Evolutionary conservation across 2,329 filamentous ascomycete genomes (phyloP).

Genomic region (Thermochaetoides dissita): DNA sequence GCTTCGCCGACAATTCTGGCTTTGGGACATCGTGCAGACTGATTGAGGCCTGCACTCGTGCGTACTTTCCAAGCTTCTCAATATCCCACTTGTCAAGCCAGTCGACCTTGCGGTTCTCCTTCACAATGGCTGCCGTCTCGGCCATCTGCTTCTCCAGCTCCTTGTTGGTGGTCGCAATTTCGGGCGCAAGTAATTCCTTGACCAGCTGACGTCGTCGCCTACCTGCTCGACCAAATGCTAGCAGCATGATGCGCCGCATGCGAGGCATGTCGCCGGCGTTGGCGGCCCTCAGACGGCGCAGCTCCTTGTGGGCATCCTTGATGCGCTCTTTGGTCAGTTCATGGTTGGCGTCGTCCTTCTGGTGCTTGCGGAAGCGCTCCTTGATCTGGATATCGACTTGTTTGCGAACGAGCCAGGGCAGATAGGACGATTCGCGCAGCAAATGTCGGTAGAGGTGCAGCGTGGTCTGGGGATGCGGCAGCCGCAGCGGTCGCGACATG

Average conservation of each 20-base stretch:
- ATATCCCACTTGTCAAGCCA: constrained; percentile 38
- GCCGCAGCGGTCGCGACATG: constrained; percentile 24
- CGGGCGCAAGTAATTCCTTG: constrained; percentile 22
- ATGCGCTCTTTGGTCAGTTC: constrained; percentile 18
- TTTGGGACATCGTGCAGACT: constrained; percentile 19
- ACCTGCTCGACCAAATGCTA: constrained; percentile 40
- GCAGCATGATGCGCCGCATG: constrained; percentile 33
- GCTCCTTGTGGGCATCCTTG: constrained; percentile 26
- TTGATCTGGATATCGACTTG: constrained; percentile 30
- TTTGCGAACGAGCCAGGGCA: constrained; percentile 36
- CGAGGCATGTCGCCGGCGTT: constrained; percentile 34
- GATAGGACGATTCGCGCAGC: constrained; percentile 46
- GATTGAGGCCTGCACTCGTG: constrained; percentile 26
- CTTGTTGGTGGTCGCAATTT: constrained; percentile 26
- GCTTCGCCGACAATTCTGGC: constrained; percentile 18
- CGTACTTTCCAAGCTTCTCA: constrained; percentile 28
- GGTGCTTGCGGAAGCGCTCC: constrained; percentile 31
- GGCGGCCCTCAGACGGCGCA: constrained; percentile 38
- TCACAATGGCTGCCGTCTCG: constrained; percentile 2
- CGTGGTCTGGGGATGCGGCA: constrained; percentile 15
- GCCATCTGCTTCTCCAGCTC: constrained; percentile 25
- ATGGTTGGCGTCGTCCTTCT: constrained; percentile 11
- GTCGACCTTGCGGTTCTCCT: constrained; percentile 15
- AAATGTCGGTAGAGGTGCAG: constrained; percentile 43
- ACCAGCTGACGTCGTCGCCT: constrained; percentile 35